phyloP scores from a whole-genome alignment of 805 yeast species.

The Yarrowia sp. region DNA sequence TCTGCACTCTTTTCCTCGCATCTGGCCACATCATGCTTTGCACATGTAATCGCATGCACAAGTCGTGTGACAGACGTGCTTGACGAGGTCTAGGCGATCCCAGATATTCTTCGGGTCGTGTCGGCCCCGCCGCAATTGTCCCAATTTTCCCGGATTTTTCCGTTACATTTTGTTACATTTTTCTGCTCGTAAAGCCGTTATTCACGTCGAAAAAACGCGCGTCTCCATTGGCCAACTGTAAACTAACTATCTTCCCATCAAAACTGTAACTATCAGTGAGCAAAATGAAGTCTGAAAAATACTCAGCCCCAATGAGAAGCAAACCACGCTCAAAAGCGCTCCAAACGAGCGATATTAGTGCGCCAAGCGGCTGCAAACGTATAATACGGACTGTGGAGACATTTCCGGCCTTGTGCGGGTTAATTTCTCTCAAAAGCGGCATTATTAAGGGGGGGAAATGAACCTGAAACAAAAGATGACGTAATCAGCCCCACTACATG shows the following conservation, averaged over 20 bases:
- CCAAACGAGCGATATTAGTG: background rate
- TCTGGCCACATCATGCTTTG: conserved; percentile 13
- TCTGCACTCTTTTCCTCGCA: background rate
- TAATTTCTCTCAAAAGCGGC: no score
- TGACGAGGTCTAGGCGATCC: background rate
- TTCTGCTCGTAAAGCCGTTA: background rate
- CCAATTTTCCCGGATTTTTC: background rate
- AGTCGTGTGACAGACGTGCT: background rate
- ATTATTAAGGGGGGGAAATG: no score
- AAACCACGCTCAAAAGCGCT: no score
- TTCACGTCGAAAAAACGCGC: background rate
- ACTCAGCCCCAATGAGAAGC: background rate
- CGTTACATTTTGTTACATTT: background rate
- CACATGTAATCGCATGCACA: background rate
- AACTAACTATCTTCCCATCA: background rate
- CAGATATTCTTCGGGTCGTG: background rate
- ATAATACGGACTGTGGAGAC: no score
- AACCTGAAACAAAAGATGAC: no score
- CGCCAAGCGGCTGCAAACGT: background rate
- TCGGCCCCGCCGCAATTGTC: background rate
- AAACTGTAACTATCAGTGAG: conserved; percentile 9
- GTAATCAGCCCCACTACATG: no score
- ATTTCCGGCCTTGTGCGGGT: no score
- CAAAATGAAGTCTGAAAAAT: background rate
- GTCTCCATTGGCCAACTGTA: background rate